A percentile compares a stretch with the other conserved stretches of the same genome.
phyloP scores from a whole-genome alignment of 139 green algal genomes.

The Asterochloris erici region DNA sequence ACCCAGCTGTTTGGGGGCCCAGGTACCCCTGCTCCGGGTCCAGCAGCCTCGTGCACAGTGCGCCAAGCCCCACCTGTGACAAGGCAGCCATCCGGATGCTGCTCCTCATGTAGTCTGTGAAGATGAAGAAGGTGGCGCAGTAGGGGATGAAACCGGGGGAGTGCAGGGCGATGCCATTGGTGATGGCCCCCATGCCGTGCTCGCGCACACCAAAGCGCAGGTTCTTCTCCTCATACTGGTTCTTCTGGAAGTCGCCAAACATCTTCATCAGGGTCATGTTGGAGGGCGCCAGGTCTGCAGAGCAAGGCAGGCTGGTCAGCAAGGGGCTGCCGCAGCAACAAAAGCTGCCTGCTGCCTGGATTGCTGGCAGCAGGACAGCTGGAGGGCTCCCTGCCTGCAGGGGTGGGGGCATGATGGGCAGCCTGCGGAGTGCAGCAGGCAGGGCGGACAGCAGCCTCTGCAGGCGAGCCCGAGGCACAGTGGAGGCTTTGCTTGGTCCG shows the following conservation, averaged over 20 bases:
- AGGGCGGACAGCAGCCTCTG: no score
- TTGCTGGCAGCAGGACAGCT: no score
- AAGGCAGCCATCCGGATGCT: conserved; percentile 96
- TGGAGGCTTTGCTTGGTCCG: no score
- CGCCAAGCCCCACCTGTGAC: conserved; percentile 48
- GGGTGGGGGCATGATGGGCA: no score
- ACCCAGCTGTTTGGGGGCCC: no score
- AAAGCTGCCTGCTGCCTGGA: no score
- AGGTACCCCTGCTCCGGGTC: no score
- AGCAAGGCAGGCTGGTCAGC: conserved; percentile 19
- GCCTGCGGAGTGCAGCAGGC: no score
- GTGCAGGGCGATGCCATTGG: conserved; percentile 94
- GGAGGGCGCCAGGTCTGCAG: conserved; percentile 95
- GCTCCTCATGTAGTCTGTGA: conserved; percentile 99
- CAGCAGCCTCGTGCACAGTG: no score
- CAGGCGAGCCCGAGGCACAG: no score
- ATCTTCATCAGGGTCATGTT: conserved; percentile 99
- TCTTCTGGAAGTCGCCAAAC: conserved; percentile 98
- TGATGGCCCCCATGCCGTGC: conserved; percentile 98
- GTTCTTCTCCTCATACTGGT: conserved; percentile 86
- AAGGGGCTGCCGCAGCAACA: no score
- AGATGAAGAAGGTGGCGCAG: conserved; percentile 99
- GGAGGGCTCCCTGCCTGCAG: no score
- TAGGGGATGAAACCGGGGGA: conserved; percentile 92
- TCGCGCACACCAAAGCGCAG: conserved; percentile 97